A percentile compares a stretch with the other conserved stretches of the same genome.
Conservation (phyloP, 805 yeast genomes). For the Zygosaccharomyces kombuchaensis region DNA sequence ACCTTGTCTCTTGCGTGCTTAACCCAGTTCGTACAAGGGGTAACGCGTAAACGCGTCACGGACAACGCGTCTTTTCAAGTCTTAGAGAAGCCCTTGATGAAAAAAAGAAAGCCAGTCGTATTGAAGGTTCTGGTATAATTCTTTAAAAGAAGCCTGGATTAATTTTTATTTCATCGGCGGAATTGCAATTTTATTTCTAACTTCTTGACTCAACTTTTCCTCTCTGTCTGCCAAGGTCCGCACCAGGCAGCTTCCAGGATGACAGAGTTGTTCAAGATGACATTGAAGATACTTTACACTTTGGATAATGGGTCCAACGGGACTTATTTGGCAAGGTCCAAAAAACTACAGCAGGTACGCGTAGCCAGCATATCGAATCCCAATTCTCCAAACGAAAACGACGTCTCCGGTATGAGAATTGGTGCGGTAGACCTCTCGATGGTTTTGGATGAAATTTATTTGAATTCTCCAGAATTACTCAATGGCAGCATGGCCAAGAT, state of each 20-base stretch:
- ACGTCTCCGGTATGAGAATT: conserved; percentile 18
- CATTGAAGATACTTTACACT: conserved; percentile 34
- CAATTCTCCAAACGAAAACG: conserved; percentile 12
- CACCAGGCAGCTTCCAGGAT: conserved; percentile 10
- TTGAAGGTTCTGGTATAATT: background rate
- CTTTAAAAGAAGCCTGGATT: background rate
- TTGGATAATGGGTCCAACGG: conserved; percentile 29
- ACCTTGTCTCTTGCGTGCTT: background rate
- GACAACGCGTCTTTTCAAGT: conserved; percentile 1
- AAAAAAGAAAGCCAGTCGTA: background rate
- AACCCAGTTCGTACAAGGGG: background rate
- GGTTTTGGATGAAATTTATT: conserved; percentile 29
- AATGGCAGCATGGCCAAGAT: conserved; percentile 14
- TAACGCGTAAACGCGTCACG: conserved; percentile 7
- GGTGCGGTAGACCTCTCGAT: conserved; percentile 30
- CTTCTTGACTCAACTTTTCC: background rate
- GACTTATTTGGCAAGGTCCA: conserved; percentile 33
- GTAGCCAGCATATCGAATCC: conserved; percentile 28
- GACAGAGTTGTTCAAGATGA: conserved; percentile 26
- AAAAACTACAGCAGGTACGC: conserved; percentile 25
- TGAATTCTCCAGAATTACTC: conserved; percentile 35
- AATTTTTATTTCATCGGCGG: background rate
- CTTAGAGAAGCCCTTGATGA: conserved; percentile 2
- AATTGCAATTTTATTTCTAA: background rate
- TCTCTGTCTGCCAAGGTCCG: background rate